Percentiles rank a stretch among this genome's conserved stretches.
These are phyloP conservation scores for Neurospora sublineolata DNA, from an alignment of 495 filamentous ascomycete genomes.

Conservation along the genomic window DNA sequence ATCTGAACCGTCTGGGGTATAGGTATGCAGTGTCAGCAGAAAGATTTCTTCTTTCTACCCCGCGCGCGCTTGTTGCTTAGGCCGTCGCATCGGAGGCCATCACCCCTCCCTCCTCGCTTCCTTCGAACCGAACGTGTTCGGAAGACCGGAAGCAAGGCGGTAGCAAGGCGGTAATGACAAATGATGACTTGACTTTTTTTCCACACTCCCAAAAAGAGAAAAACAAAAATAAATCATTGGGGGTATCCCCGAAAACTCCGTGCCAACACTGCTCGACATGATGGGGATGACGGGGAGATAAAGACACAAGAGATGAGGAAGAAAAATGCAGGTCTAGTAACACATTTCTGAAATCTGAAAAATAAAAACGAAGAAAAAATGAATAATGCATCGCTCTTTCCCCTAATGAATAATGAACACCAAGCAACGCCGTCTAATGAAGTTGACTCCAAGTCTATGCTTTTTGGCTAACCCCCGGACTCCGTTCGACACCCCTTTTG, in stretches of 20 bases:
- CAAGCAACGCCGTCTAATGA: neutral
- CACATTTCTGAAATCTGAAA: neutral
- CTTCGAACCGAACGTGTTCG: neutral
- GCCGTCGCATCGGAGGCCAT: neutral
- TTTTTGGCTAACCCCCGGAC: neutral
- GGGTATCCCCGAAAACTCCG: neutral
- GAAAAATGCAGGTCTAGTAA: neutral
- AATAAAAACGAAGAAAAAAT: neutral
- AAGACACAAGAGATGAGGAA: neutral
- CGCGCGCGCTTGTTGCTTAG: neutral
- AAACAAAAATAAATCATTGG: neutral
- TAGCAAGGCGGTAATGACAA: neutral
- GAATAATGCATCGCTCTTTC: neutral
- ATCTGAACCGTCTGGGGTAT: neutral
- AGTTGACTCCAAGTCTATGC: neutral
- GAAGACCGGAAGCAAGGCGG: neutral
- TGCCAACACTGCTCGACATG: neutral
- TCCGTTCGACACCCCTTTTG: conserved; percentile 3
- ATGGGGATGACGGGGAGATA: neutral
- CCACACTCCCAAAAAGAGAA: neutral
- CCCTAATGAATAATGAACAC: neutral
- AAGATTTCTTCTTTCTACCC: neutral
- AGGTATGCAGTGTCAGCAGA: neutral
- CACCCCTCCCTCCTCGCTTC: neutral
- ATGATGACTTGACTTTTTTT: neutral